Evolutionary conservation across 2,329 filamentous ascomycete genomes (phyloP).

Genomic region (Aspergillus sp.): DNA sequence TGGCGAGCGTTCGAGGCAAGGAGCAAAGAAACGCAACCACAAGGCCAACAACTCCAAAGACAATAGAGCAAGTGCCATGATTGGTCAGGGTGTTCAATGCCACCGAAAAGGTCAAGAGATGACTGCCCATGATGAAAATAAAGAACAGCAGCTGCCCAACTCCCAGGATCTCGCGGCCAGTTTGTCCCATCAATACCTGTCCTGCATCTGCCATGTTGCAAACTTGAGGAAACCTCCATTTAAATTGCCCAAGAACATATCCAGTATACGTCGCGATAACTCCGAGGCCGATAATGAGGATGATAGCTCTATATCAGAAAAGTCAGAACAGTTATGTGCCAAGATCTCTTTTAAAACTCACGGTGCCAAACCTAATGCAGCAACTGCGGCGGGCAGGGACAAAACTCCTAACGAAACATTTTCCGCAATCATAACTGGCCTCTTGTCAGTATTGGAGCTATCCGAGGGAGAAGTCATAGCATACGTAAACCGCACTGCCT

Average conservation of each 20-base stretch:
- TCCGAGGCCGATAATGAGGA: conserved; percentile 50
- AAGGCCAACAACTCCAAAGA: conserved; percentile 55
- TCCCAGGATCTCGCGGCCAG: conserved; percentile 58
- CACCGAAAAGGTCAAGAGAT: conserved; percentile 63
- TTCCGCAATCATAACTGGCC: conserved; percentile 51
- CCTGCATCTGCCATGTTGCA: conserved; percentile 64
- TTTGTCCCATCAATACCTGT: conserved; percentile 53
- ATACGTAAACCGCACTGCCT: conserved; percentile 36
- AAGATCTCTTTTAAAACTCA: conserved; percentile 15
- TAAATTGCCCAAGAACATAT: conserved; percentile 55
- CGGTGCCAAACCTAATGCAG: conserved; percentile 49
- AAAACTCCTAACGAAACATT: conserved; percentile 55
- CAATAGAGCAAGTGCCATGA: conserved; percentile 57
- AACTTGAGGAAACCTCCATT: conserved; percentile 51
- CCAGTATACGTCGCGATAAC: conserved; percentile 54
- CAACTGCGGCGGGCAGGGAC: conserved; percentile 49
- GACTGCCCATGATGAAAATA: conserved; percentile 63
- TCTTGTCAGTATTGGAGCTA: not conserved
- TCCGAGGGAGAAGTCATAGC: conserved; percentile 4
- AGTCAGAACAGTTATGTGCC: not conserved
- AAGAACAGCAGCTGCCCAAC: conserved; percentile 58
- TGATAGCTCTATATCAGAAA: conserved; percentile 25
- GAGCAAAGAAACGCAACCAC: conserved; percentile 53
- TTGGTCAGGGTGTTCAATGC: conserved; percentile 60
- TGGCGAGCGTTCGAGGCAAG: conserved; percentile 57